Conservation (phyloP, 2,329 filamentous ascomycete species). For the Aspergillus glaucus region DNA sequence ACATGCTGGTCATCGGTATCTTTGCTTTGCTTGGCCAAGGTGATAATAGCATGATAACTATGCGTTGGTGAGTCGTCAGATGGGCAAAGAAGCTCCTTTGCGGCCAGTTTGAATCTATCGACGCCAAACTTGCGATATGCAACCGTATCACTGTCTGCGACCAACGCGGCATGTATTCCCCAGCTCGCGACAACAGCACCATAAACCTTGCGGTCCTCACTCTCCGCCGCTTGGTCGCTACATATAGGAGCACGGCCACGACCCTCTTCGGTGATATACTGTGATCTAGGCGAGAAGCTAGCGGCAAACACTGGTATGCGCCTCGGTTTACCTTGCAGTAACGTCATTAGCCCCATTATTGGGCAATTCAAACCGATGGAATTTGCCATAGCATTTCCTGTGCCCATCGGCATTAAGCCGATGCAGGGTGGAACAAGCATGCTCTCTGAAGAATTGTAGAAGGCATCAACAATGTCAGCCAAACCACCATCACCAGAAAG, state of each 20-base stretch:
- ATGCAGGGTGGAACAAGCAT: constrained; percentile 49
- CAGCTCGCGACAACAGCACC: constrained; percentile 85
- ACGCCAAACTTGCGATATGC: constrained; percentile 71
- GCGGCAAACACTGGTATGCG: constrained; percentile 59
- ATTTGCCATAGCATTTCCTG: constrained; percentile 42
- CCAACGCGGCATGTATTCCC: constrained; percentile 80
- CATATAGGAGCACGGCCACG: constrained; percentile 33
- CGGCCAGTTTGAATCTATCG: constrained; percentile 78
- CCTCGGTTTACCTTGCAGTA: constrained; percentile 52
- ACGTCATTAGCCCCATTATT: constrained; percentile 47
- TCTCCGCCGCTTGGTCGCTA: constrained; percentile 10
- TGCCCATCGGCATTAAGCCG: constrained; percentile 48
- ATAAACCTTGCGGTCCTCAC: constrained; percentile 41
- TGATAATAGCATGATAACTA: constrained; percentile 51
- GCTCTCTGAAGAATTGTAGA: constrained; percentile 27
- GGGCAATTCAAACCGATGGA: constrained; percentile 27
- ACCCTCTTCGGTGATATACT: constrained; percentile 38
- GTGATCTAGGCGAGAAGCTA: constrained; percentile 54
- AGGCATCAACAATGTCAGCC: constrained; percentile 71
- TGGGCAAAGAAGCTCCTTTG: constrained; percentile 64
- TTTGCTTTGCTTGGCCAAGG: constrained; percentile 25
- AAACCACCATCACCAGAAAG: constrained; percentile 85
- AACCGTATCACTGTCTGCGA: constrained; percentile 83
- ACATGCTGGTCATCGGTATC: not conserved
- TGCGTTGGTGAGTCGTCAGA: constrained; percentile 49